phyloP scores from a whole-genome alignment of 306 rosid genomes.

The Gillenia trifoliata region DNA sequence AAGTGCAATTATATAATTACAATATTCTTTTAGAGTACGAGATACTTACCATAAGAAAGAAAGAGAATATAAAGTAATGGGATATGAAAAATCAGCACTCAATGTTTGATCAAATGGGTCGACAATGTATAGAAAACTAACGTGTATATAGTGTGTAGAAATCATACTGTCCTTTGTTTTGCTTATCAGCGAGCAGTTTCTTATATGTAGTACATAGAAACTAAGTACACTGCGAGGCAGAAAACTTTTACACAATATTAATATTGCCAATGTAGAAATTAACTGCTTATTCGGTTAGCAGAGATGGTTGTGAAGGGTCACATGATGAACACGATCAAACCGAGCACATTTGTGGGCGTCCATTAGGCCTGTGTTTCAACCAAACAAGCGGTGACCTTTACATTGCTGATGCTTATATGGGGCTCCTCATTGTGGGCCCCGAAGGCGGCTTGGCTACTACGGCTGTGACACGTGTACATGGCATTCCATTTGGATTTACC shows the following conservation, averaged over 20 bases:
- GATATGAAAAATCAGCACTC: no score
- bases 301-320: slow-evolving; percentile 55
- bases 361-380: slow-evolving; percentile 59
- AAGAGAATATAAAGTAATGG: no score
- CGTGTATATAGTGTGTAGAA: neutral
- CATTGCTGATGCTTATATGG: slow-evolving; percentile 75
- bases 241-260: neutral
- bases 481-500: slow-evolving; percentile 35
- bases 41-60: no score
- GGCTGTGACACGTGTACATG: slow-evolving; percentile 19
- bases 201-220: no score
- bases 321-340: slow-evolving; percentile 23
- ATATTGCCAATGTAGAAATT: neutral
- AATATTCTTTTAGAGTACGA: no score
- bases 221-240: neutral
- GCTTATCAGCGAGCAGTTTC: no score
- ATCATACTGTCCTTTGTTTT: no score
- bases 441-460: slow-evolving; percentile 39
- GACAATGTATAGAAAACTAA: neutral
- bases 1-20: no score
- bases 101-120: no score
- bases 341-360: slow-evolving; percentile 73
- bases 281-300: neutral
- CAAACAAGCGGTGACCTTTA: slow-evolving; percentile 40
- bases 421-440: slow-evolving; percentile 51